These are phyloP conservation scores for Goniomonas avonlea DNA, from an alignment of 78 protist species.

Conservation along the genomic window DNA sequence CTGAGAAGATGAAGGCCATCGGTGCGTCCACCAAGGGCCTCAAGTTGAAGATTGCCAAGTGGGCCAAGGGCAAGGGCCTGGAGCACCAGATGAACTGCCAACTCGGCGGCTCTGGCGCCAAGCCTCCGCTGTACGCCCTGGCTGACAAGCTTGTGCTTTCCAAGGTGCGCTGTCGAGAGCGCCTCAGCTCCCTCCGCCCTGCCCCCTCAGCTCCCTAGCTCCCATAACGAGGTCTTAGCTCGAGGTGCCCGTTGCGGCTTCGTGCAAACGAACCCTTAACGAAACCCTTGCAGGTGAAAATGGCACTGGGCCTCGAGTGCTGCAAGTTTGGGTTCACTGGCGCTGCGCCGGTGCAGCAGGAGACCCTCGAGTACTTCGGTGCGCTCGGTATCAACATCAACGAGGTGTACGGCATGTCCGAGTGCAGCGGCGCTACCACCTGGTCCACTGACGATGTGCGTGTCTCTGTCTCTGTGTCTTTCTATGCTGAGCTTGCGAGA, in stretches of 20 bases:
- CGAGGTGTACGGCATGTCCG: constrained; percentile 77
- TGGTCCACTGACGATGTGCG: too few relatives aligned
- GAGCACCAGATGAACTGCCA: background rate
- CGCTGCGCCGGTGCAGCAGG: constrained; percentile 71
- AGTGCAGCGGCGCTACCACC: constrained; percentile 29
- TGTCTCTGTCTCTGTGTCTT: too few relatives aligned
- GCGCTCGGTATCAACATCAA: constrained; percentile 50
- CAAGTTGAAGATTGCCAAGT: background rate
- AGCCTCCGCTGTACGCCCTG: constrained; percentile 33
- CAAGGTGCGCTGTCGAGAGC: too few relatives aligned
- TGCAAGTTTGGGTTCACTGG: constrained; percentile 46
- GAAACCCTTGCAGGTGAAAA: too few relatives aligned
- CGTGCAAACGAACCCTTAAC: too few relatives aligned
- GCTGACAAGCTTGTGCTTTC: constrained; percentile 48
- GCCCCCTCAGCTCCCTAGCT: too few relatives aligned
- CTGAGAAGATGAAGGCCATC: constrained; percentile 28
- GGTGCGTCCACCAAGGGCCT: constrained; percentile 31
- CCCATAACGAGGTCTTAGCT: too few relatives aligned
- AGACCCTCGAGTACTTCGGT: constrained; percentile 56
- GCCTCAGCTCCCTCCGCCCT: too few relatives aligned
- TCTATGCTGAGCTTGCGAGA: too few relatives aligned
- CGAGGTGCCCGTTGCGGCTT: too few relatives aligned
- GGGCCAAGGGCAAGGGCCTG: constrained; percentile 11
- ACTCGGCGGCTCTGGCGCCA: constrained; percentile 1
- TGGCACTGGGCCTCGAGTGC: constrained; percentile 55